Base-by-base conservation (phyloP, 805 yeast species). In the Nakazawaea molendinolei region DNA sequence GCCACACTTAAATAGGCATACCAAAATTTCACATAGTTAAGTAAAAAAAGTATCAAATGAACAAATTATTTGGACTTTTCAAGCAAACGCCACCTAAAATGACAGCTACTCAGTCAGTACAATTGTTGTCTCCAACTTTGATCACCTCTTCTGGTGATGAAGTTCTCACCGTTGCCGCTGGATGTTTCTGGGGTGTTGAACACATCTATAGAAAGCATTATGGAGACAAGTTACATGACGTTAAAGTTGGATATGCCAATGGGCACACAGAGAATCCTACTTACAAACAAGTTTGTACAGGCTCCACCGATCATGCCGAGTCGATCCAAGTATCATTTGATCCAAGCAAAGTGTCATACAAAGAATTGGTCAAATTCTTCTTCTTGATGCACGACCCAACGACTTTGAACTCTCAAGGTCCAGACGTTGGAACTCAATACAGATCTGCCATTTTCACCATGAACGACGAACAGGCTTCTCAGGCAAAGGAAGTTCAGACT, bases 371-470 rank as follows among this genome's bases (percentile, higher is more conserved):
- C 28, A 89, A 80, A 38, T 85, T 89, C 47, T 92, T 90, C 65
- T 89, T 86, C 65, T 69, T 81, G 50, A 86, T 86, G 56, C 98
- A 90, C 56, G 97, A 92, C 58, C 97, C 98, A 32, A 92, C 97
- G 2, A 79, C 87, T 2, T 42, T 69, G 36, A 76, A 89, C 50
- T 52, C 71, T 2, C 97, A 92, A 58, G 98, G 98, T 3, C 83
- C 85, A 14, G 97, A 90, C 52, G 48, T 50, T 7, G 98, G 98
- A 8, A 75, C 90, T 1, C 97, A 92, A 57, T 90, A 90, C 63
- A 73, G 97, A 50, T 79, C 90, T 13, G 95, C 79, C 2, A 71
- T 92, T 8, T 86, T 77, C 58, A 66, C 79, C 7, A 82, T 77
- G 49, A 49, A 59, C 29, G 63, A 62, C 3, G 78, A 67, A 17